Percentiles rank a stretch among this genome's conserved stretches.
Conservation (phyloP, 2,329 filamentous ascomycete genomes). For the Aspergillus cejpii region DNA sequence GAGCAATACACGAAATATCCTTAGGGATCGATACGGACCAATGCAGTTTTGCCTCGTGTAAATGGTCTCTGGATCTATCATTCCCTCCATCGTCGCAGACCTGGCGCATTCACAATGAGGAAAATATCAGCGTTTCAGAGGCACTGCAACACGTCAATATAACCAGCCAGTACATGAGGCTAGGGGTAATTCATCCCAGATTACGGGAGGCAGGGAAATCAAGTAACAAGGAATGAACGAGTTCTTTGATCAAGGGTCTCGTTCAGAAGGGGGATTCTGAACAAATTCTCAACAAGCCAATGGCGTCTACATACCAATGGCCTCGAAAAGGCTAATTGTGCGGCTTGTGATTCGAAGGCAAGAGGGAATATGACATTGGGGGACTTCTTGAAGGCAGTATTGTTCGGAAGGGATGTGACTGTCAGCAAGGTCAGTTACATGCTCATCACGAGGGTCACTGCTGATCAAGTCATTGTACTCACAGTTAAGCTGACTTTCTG, state of each 20-base stretch:
- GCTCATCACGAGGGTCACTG: neutral
- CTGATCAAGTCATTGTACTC: constrained; percentile 5
- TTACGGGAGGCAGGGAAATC: neutral
- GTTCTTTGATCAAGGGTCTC: neutral
- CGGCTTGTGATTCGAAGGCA: constrained; percentile 4
- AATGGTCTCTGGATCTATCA: constrained; percentile 76
- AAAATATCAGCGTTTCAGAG: constrained; percentile 1
- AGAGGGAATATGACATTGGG: constrained; percentile 2
- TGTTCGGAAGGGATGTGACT: constrained; percentile 2
- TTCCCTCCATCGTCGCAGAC: constrained; percentile 40
- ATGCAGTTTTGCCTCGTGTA: constrained; percentile 93
- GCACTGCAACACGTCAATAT: neutral
- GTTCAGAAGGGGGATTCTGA: neutral
- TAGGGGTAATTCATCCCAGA: neutral
- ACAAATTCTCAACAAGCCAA: neutral
- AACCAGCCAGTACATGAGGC: neutral
- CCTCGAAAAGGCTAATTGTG: constrained; percentile 1
- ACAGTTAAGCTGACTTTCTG: constrained; percentile 10
- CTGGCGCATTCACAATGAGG: constrained; percentile 1
- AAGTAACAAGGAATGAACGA: neutral
- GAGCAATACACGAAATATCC: constrained; percentile 24
- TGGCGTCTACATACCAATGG: constrained; percentile 6
- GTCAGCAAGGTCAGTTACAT: constrained; percentile 5
- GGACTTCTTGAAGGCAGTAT: constrained; percentile 2
- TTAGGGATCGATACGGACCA: constrained; percentile 43